A percentile compares a stretch with the other conserved stretches of the same genome.
Evolutionary conservation across 2,329 filamentous ascomycete genomes (phyloP).

Genomic region (Fusarium buharicum): DNA sequence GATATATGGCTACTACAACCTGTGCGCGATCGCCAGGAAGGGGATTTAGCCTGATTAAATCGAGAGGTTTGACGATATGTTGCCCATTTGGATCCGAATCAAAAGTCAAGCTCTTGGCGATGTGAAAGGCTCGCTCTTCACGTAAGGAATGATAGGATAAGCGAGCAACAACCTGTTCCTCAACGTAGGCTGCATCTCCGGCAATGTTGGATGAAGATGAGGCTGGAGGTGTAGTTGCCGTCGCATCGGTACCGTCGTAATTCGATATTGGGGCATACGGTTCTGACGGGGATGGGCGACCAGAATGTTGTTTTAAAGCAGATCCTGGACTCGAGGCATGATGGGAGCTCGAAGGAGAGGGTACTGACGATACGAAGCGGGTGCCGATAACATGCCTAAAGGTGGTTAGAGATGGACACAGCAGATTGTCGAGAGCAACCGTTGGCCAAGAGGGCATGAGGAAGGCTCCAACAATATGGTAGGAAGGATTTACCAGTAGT

Average conservation of each 20-base stretch:
- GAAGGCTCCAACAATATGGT: background rate
- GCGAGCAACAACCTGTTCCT: constrained; percentile 78
- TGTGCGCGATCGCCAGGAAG: constrained; percentile 74
- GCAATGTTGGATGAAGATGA: constrained; percentile 49
- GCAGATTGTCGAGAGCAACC: background rate
- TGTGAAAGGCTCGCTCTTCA: constrained; percentile 88
- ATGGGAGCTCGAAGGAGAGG: constrained; percentile 59
- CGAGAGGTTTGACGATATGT: constrained; percentile 83
- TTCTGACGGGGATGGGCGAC: constrained; percentile 58
- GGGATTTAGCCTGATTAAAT: constrained; percentile 77
- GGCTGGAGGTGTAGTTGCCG: constrained; percentile 52
- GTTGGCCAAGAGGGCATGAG: background rate
- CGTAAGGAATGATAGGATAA: constrained; percentile 84
- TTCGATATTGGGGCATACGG: constrained; percentile 49
- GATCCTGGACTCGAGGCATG: constrained; percentile 58
- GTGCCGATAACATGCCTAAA: constrained; percentile 73
- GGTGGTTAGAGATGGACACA: constrained; percentile 22
- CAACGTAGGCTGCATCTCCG: constrained; percentile 64
- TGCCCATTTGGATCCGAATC: constrained; percentile 77
- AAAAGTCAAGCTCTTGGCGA: constrained; percentile 76
- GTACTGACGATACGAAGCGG: constrained; percentile 64
- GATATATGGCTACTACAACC: constrained; percentile 84
- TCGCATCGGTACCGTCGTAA: constrained; percentile 52
- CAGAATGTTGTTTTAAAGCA: constrained; percentile 55
- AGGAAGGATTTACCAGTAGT: constrained; percentile 75